phyloP scores from a whole-genome alignment of 352 stramenopile genomes.

The Globisporangium emineosum region DNA sequence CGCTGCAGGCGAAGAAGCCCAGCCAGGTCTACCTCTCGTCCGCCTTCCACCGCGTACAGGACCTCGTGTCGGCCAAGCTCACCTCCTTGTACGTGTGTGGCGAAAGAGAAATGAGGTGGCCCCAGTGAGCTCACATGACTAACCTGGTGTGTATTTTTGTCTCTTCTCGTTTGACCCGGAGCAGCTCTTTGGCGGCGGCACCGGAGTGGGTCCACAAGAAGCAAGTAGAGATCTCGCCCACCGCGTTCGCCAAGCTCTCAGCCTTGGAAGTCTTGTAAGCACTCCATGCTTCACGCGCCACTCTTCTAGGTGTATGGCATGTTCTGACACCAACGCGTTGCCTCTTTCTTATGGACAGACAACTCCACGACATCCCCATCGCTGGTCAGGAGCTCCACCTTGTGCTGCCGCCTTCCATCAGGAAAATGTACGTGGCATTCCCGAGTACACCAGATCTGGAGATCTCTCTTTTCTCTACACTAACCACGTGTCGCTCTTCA shows the following conservation, averaged over 20 bases:
- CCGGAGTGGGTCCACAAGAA: conserved; percentile 29
- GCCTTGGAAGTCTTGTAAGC: conserved; percentile 44
- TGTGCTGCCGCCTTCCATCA: conserved; percentile 38
- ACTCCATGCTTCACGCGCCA: not conserved
- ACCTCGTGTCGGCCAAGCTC: conserved; percentile 34
- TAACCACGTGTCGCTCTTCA: not conserved
- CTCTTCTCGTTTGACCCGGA: not conserved
- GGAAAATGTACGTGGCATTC: conserved; percentile 34
- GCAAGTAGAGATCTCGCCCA: conserved; percentile 31
- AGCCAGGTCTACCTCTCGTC: conserved; percentile 35
- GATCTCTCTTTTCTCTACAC: not conserved
- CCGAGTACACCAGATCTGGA: not conserved
- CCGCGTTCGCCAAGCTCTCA: conserved; percentile 39
- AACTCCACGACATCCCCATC: conserved; percentile 42
- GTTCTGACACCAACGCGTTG: conserved; percentile 9
- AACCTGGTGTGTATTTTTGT: too few relatives aligned
- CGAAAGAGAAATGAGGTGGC: not conserved
- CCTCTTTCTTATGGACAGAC: conserved; percentile 20
- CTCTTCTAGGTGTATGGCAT: not conserved
- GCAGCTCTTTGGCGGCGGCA: conserved; percentile 30
- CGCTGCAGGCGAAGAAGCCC: conserved; percentile 8
- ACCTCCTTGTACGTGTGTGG: conserved; percentile 31
- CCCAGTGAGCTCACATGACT: too few relatives aligned
- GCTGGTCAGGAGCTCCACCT: conserved; percentile 31
- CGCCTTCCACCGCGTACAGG: conserved; percentile 29